Base-by-base conservation (phyloP, 805 yeast genomes). In the Starmerella ratchasimensis region DNA sequence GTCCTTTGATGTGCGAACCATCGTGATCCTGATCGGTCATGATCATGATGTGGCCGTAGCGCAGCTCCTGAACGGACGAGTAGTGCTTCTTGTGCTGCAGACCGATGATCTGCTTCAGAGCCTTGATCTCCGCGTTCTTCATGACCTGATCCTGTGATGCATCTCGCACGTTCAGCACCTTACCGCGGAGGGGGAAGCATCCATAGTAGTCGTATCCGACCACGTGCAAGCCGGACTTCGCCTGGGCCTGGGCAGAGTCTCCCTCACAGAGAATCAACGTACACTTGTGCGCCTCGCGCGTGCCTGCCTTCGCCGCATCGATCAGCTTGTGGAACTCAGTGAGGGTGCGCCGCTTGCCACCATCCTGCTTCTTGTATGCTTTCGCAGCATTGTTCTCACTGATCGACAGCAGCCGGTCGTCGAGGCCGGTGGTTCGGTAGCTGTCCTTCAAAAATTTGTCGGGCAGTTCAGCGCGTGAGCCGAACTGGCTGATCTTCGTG, bases 21-120 rank as follows among this genome's bases (percentile, higher is more conserved):
- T 90, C 98, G 51, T 86, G 94, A 82, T 90, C 98, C 62, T 90
- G 98, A 79, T 90, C 98, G 5, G 98, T 84, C 97, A 90, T 90
- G 56, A 90, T 84, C 97, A 90, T 90, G 36, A 90, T 71, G 57
- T 84, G 94, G 26, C 98, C 98, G 55, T 90, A 90, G 57, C 98
- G 74, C 45, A 90, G 64, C 3, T 78, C 74, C 40, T 71, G 71
- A 13, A 80, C 65, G 46, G 76, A 78, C 16, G 74, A 76, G 55
- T 90, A 90, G 30, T 65, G 67, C 60, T 83, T 88, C 51, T 80
- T 83, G 60, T 90, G 98, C 58, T 86, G 95, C 39, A 90, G 65
- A 16, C 98, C 98, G 65, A 90, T 80, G 50, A 90, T 90, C 56
- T 88, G 84, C 56, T 90, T 90, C 52, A 90, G 71, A 3, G 96